Base-by-base conservation (phyloP, 805 yeast species). In the Saccharomycopsis guyanensis region DNA sequence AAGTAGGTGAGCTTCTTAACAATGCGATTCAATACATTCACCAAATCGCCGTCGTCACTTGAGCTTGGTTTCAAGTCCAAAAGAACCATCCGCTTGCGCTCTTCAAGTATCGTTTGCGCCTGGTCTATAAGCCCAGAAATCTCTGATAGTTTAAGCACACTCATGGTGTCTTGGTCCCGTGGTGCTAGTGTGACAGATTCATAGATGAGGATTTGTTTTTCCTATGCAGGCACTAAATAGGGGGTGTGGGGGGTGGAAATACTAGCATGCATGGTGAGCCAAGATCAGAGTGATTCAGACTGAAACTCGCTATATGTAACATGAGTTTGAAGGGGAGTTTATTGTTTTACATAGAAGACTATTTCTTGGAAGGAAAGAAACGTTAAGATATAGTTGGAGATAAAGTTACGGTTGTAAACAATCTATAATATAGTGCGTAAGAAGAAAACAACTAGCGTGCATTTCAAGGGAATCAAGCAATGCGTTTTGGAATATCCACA, bases 21-120 rank as follows among this genome's bases (percentile, higher is more conserved):
- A 20, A 43, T 36, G 10, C 44, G 36, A 25, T 40, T 43, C 15
- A 50, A 38, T 13, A 36, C 13, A n/a, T 19, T 35, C 12, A 15
- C 38, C 39, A 50, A 40, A 5, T 50, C 53, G 4, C 35, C 18
- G 35, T 47, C 38, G 34, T 50, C 53, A 19, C 29, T 34, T 12
- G 33, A 25, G 13, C 46, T 40, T 4, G 53, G 53, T 4, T 16
- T 29, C n/a, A 50, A 15, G 4, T 46, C 46, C 5, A 50, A 25
- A 3, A 36, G 18, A 1, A 25, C 22, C 15, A 47, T 24, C 24
- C 43, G 33, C 20, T 50, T 50, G n/a, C 53, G 39, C 29, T 50
- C 53, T 34, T 50, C 53, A 7, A 50, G 40, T 2, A 42, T 33
- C 12, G 38, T 16, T n/a, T 49, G 38, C 8, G 43, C 33, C 29